These are phyloP conservation scores for Vitis hybrid DNA, from an alignment of 177 flowering plant genomes.

Conservation along the genomic window DNA sequence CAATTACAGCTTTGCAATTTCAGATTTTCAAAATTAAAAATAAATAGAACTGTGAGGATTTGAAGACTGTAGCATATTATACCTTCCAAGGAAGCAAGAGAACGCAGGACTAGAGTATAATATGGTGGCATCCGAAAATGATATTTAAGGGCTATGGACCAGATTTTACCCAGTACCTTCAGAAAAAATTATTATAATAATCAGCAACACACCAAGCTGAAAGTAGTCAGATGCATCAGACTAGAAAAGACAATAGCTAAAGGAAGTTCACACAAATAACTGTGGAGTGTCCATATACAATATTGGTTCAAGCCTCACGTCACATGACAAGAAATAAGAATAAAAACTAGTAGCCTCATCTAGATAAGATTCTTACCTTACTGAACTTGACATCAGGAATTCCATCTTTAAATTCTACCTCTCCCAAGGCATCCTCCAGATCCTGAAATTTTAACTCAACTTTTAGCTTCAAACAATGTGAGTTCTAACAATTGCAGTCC, in stretches of 20 bases:
- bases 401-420: conserved; percentile 75
- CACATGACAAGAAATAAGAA: background rate
- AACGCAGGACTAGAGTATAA: conserved; percentile 80
- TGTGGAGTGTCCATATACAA: background rate
- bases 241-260: too few species aligned
- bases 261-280: too few species aligned
- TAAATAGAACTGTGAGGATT: background rate
- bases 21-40: background rate
- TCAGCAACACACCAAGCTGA: conserved; percentile 10
- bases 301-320: background rate
- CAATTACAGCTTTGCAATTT: too few species aligned
- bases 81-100: conserved; percentile 85
- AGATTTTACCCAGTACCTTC: conserved; percentile 85
- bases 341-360: background rate
- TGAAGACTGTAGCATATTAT: background rate
- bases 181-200: conserved; percentile 12
- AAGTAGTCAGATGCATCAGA: background rate
- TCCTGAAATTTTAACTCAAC: conserved; percentile 53
- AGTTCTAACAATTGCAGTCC: background rate
- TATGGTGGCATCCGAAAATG: conserved; percentile 98
- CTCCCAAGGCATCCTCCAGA: conserved; percentile 78
- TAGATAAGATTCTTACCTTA: conserved; percentile 52
- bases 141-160: conserved; percentile 84
- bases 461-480: background rate
- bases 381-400: conserved; percentile 95